Evolutionary conservation across 805 yeast genomes (phyloP).

Genomic region (Vanderwaltozyma tropicalis): DNA sequence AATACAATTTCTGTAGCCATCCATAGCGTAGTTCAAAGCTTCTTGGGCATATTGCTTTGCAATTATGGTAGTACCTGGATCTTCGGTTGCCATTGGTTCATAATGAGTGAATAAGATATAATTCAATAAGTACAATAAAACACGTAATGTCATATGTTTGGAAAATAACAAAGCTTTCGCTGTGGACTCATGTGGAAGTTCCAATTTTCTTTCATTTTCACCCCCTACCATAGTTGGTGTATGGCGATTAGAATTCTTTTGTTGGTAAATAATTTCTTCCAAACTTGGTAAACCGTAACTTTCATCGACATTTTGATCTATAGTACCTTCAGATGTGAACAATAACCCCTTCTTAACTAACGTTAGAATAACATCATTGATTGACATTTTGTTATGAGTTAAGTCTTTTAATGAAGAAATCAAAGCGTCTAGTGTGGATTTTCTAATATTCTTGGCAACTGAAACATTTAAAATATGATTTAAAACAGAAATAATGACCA

Average conservation of each 20-base stretch:
- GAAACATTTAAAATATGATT: slow-evolving; percentile 27
- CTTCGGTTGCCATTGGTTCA: slow-evolving; percentile 33
- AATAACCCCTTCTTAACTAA: slow-evolving; percentile 23
- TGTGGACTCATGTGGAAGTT: slow-evolving; percentile 32
- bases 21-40: slow-evolving; percentile 34
- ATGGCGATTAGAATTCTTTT: neutral
- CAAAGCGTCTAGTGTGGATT: slow-evolving; percentile 31
- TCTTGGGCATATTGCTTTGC: slow-evolving; percentile 34
- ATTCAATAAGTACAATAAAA: slow-evolving; percentile 40
- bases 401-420: slow-evolving; percentile 27
- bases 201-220: slow-evolving; percentile 25
- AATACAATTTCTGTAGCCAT: slow-evolving; percentile 34
- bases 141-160: slow-evolving; percentile 34
- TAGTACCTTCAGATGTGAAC: slow-evolving; percentile 22
- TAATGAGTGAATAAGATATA: slow-evolving; percentile 38
- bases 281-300: slow-evolving; percentile 26
- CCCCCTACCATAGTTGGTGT: slow-evolving; percentile 1
- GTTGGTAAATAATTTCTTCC: slow-evolving; percentile 16
- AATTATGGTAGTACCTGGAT: slow-evolving; percentile 25
- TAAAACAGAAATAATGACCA: slow-evolving; percentile 28
- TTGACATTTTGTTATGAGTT: slow-evolving; percentile 26
- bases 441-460: slow-evolving; percentile 33
- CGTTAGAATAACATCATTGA: slow-evolving; percentile 20
- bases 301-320: slow-evolving; percentile 24
- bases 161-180: slow-evolving; percentile 33